Evolutionary conservation across 345 rosid species (phyloP).

Genomic region (Melastoma malabathricum): DNA sequence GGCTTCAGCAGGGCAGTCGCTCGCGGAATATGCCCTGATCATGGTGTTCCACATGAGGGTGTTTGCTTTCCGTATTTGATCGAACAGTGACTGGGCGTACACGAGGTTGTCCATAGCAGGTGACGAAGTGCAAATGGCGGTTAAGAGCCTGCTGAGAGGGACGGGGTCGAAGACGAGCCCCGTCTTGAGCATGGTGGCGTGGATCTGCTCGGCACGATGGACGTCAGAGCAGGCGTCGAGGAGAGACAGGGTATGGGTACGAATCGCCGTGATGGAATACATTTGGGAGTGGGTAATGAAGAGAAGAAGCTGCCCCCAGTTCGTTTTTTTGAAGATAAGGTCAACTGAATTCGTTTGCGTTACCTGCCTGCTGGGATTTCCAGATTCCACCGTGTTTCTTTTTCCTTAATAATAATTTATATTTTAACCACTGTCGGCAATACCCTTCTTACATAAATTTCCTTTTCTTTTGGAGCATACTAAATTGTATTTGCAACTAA

Average conservation of each 20-base stretch:
- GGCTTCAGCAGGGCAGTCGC: slow-evolving; percentile 32
- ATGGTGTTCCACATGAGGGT: slow-evolving; percentile 55
- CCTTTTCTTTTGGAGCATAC: too few species aligned
- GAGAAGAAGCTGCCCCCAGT: too few species aligned
- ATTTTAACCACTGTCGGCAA: too few species aligned
- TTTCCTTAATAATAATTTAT: too few species aligned
- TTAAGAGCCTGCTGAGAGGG: slow-evolving; percentile 28
- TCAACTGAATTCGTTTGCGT: too few species aligned
- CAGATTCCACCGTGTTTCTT: too few species aligned
- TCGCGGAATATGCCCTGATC: slow-evolving; percentile 40
- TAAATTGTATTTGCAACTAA: too few species aligned
- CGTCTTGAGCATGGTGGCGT: slow-evolving; percentile 43
- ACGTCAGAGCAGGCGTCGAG: slow-evolving; percentile 39
- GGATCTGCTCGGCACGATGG: slow-evolving; percentile 42
- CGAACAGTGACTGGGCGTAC: slow-evolving; percentile 39
- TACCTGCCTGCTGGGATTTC: too few species aligned
- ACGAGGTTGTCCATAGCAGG: slow-evolving; percentile 17
- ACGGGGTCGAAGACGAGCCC: slow-evolving; percentile 25
- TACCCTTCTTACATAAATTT: too few species aligned
- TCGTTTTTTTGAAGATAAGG: too few species aligned
- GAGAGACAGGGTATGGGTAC: slow-evolving; percentile 15
- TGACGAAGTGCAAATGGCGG: slow-evolving; percentile 20
- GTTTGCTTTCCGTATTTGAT: slow-evolving; percentile 23
- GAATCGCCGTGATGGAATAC: neutral
- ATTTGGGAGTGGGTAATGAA: too few species aligned